Evolutionary conservation across 176 grass and related monocot species (phyloP).

Genomic region (Urochloa ruziziensis): DNA sequence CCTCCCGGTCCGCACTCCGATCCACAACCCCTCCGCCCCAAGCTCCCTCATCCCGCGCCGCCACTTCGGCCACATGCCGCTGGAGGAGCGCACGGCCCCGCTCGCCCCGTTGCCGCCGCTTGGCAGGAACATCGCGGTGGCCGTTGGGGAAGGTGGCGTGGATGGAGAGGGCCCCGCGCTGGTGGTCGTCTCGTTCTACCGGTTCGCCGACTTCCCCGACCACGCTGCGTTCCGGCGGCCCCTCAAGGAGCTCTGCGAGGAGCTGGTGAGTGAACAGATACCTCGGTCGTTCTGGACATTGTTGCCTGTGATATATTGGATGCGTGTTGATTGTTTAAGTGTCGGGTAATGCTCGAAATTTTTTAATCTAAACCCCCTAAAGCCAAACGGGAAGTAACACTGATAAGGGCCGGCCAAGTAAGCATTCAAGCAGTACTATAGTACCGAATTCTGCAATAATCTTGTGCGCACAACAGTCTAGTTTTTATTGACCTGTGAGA

Average conservation of each 20-base stretch:
- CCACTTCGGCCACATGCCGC: slow-evolving; percentile 29
- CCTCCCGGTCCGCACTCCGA: slow-evolving; percentile 1
- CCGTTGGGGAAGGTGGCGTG: neutral
- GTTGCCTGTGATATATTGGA: neutral
- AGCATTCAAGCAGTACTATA: neutral
- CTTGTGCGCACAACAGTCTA: neutral
- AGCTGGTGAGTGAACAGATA: slow-evolving; percentile 53
- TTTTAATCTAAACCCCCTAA: neutral
- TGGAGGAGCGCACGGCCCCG: neutral
- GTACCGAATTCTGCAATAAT: neutral
- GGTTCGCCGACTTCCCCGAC: slow-evolving; percentile 80
- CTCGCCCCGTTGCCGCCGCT: slow-evolving; percentile 5
- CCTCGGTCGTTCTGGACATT: neutral
- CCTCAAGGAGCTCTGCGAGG: slow-evolving; percentile 82
- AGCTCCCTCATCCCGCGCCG: neutral
- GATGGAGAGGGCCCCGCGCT: slow-evolving; percentile 20
- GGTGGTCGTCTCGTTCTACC: slow-evolving; percentile 85
- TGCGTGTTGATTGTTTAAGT: neutral
- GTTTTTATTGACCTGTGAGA: neutral
- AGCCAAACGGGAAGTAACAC: neutral
- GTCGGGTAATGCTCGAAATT: neutral
- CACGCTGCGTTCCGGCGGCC: slow-evolving; percentile 60
- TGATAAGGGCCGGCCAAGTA: neutral
- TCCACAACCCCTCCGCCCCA: neutral
- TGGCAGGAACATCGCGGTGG: slow-evolving; percentile 36